A percentile compares a stretch with the other conserved stretches of the same genome.
Conservation (phyloP, 2,329 filamentous ascomycete genomes). For the Aspergillus sp. region DNA sequence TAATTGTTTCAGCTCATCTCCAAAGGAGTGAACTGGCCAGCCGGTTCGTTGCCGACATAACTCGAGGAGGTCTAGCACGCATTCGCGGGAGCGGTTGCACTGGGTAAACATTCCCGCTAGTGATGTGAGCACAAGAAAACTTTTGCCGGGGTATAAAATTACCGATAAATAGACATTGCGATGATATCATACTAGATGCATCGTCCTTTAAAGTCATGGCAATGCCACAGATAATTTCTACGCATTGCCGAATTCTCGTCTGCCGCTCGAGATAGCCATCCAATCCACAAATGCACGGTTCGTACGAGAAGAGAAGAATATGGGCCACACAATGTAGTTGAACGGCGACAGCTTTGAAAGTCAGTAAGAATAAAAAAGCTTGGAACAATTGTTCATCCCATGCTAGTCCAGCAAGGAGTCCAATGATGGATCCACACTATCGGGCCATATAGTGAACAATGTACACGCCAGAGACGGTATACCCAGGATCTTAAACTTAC, state of each 20-base stretch:
- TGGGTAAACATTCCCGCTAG: conserved; percentile 20
- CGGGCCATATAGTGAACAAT: too few relatives aligned
- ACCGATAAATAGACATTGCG: conserved; percentile 25
- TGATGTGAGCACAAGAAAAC: neutral
- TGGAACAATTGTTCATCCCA: too few relatives aligned
- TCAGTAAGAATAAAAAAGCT: neutral
- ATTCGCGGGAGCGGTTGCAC: conserved; percentile 10
- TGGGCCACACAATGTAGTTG: conserved; percentile 22
- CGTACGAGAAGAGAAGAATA: conserved; percentile 22
- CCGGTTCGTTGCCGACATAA: conserved; percentile 18
- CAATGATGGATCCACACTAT: too few relatives aligned
- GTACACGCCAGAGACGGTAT: neutral
- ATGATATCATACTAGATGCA: conserved; percentile 25
- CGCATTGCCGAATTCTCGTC: conserved; percentile 15
- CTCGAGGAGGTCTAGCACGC: conserved; percentile 20
- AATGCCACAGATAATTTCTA: conserved; percentile 27
- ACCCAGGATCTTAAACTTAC: neutral
- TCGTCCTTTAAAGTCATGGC: conserved; percentile 24
- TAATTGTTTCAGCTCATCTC: conserved; percentile 20
- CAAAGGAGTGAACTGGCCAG: conserved; percentile 22
- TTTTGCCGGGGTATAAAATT: neutral
- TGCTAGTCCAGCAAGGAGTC: too few relatives aligned
- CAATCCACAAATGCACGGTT: conserved; percentile 23
- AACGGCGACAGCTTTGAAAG: conserved; percentile 17
- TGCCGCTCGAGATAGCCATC: conserved; percentile 21